Base-by-base conservation (phyloP, 345 rosid genomes). In the Luvunga scandens region DNA sequence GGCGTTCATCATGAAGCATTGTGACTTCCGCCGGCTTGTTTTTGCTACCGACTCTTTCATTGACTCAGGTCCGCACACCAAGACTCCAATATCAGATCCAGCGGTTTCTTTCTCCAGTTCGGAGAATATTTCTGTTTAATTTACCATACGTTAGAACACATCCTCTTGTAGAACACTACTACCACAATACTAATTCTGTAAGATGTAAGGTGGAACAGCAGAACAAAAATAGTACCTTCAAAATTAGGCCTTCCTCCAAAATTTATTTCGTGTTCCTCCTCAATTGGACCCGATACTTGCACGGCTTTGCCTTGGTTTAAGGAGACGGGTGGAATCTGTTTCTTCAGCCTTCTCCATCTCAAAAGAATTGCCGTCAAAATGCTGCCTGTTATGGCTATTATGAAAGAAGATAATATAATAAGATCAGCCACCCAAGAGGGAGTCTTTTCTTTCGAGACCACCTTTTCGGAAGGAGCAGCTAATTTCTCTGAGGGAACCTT, bases 1-100 rank as follows among this genome's bases (percentile, higher is more conserved):
- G 13, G 82, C 64, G 25, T 70, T 80, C 36, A 81, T 38, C 22
- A 72, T 59, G 14, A 78, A 72, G 69, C 84, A 78, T 39, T 22
- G 81, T 67, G 82, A 80, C 77, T 74, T 85, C 50, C 78, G 48
- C 81, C 57, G 82, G 88, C 93, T 85, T 5, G 78, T 4, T 55
- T 78, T 79, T 78, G 94, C 97, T n/a, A 92, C 90, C 13, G 84
- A 81, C 63, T 88, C 89, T 81, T 90, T 88, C 94, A 94, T 85
- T 10, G 85, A 66, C 83, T 87, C 93, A 13, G 96, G 98, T 83
- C 97, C 97, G 61, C 97, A 92, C 48, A 94, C 98, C 73, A 94
- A 72, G 16, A 92, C 93, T 84, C 94, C 96, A 4, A 85, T 68
- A 62, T 87, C 82, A 19, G 86, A 81, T 68, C 81, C 94, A 45